Base-by-base conservation (phyloP, 345 rosid genomes). In the Heritiera littoralis region DNA sequence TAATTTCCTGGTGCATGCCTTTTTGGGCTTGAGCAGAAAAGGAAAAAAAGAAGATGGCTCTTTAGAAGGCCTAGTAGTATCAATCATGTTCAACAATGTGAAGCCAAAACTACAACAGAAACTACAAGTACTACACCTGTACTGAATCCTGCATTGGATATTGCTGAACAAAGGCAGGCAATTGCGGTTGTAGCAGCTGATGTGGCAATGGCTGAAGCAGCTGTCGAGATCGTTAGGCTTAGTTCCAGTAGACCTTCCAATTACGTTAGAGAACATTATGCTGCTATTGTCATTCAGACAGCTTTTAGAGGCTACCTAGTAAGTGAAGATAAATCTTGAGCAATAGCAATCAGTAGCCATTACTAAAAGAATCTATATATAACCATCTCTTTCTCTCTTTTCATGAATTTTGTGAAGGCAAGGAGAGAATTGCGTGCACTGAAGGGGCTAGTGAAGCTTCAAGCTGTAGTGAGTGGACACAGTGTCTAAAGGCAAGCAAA, bases 381-480 rank as follows among this genome's bases (percentile, higher is more conserved):
- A 32, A 30, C 35, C 48, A 30, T 28, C 30, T 41, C 13, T 43
- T 4, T 28, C 43, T 28, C 43, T 32, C 30, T 73, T 45, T 59
- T 60, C 18, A 45, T 61, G 4, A 2, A 8, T 55, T 23, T 14
- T 14, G 13, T n/a, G 9, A 79, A 94, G 98, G 94, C 97, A 7
- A 82, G 94, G 85, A 88, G 95, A 81, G 99, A 98, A 18, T 80
- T 92, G 77, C 82, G 92, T 0, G 99, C 98, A n/a, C 80, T 95
- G 65, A 91, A 84, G 86, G 99, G 99, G 78, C 78, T 93, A 72
- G 99, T 95, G 81, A 89, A 90, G 92, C 88, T 95, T 46, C 99
- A 95, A 84, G 99, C 99, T 6, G 79, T 95, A 54, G 97, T 95
- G 78, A 88, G 99, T 86, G 99, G 99, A 59, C 89, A 92, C 73